Evolutionary conservation across 2,329 filamentous ascomycete species (phyloP).

Genomic region (Bipolaris victoriae): DNA sequence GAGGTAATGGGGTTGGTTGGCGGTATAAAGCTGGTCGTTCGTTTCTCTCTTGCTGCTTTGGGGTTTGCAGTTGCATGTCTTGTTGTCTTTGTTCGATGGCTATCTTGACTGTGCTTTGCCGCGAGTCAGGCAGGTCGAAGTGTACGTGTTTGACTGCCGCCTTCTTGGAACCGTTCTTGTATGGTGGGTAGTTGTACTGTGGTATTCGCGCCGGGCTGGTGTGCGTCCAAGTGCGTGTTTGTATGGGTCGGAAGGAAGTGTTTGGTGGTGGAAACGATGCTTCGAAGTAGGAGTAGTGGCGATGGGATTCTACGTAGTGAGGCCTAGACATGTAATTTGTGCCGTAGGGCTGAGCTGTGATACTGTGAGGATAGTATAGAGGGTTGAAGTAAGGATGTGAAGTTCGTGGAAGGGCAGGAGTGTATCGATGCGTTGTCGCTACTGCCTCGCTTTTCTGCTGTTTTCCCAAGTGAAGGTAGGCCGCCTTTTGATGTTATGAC

Average conservation of each 20-base stretch:
- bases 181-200: neutral
- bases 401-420: neutral
- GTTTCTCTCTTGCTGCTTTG: neutral
- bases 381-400: neutral
- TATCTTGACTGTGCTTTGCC: neutral
- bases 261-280: neutral
- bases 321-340: slow-evolving; percentile 8
- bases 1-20: neutral
- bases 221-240: slow-evolving; percentile 1
- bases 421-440: slow-evolving; percentile 9
- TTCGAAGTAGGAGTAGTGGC: slow-evolving; percentile 7
- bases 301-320: slow-evolving; percentile 1
- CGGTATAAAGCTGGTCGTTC: neutral
- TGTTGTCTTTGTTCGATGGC: neutral
- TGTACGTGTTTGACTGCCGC: slow-evolving; percentile 12
- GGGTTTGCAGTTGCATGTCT: neutral
- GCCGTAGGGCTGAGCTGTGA: slow-evolving; percentile 2
- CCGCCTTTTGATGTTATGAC: too few relatives aligned
- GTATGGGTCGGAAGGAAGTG: neutral
- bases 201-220: neutral
- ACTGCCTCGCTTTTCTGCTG: slow-evolving; percentile 3
- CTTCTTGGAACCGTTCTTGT: slow-evolving; percentile 1
- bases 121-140: slow-evolving; percentile 4
- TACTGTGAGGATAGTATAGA: slow-evolving; percentile 1
- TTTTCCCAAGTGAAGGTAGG: neutral